Conservation (phyloP, 257 asterid species). For the Haberlea rhodopensis region DNA sequence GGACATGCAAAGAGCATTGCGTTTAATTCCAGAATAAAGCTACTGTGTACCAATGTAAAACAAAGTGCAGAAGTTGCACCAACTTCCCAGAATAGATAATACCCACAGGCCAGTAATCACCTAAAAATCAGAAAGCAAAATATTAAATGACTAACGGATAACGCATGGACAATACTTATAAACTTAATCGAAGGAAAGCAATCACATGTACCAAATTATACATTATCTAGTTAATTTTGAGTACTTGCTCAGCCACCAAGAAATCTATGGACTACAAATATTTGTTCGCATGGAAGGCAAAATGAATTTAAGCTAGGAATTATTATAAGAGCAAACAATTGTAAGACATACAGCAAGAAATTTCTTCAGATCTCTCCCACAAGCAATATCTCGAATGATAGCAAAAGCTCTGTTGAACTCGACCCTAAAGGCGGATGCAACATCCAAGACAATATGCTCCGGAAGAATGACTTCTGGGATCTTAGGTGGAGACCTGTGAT, state of each 20-base stretch:
- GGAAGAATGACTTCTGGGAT: constrained; percentile 63
- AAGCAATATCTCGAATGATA: constrained; percentile 61
- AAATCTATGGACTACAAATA: too few relatives aligned
- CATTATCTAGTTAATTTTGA: too few relatives aligned
- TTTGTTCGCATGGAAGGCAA: too few relatives aligned
- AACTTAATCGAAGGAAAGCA: too few relatives aligned
- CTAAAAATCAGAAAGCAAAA: constrained; percentile 32
- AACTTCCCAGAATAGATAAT: constrained; percentile 63
- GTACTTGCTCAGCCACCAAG: too few relatives aligned
- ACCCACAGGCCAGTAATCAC: constrained; percentile 75
- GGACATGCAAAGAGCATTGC: not conserved
- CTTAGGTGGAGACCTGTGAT: constrained; percentile 72
- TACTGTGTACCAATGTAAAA: constrained; percentile 69
- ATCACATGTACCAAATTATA: too few relatives aligned
- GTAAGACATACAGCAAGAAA: constrained; percentile 72
- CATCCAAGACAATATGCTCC: constrained; percentile 69
- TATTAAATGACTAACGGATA: too few relatives aligned
- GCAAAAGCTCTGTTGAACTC: constrained; percentile 70
- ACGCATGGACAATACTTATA: not conserved
- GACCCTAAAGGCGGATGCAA: constrained; percentile 69
- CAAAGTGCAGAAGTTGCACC: constrained; percentile 66
- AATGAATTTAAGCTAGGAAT: too few relatives aligned
- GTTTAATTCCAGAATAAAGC: not conserved
- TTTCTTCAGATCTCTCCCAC: constrained; percentile 76
- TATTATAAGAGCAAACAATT: constrained; percentile 14